phyloP scores from a whole-genome alignment of 371 early-diverging fungal genomes.

The Coemansia sp. region DNA sequence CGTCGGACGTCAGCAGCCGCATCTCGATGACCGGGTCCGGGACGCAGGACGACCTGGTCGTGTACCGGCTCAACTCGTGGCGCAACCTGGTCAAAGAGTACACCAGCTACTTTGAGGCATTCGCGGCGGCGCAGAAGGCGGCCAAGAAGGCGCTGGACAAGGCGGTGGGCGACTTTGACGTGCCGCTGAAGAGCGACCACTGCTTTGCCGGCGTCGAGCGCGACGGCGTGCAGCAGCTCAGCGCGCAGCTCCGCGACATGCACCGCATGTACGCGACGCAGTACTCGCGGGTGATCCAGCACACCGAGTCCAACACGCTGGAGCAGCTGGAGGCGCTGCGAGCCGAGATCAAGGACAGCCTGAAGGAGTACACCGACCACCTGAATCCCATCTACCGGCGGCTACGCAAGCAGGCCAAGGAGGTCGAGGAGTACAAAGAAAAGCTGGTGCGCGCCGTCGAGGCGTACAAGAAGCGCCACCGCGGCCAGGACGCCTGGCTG shows the following conservation, averaged over 20 bases:
- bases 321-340: conserved; percentile 26
- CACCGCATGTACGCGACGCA: conserved; percentile 34
- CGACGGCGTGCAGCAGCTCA: conserved; percentile 30
- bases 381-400: conserved; percentile 31
- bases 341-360: conserved; percentile 34
- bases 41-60: conserved; percentile 33
- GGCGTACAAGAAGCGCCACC: conserved; percentile 30
- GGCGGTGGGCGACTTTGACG: conserved; percentile 22
- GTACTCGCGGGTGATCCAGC: conserved; percentile 20
- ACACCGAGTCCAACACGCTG: conserved; percentile 26
- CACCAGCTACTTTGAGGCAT: conserved; percentile 20
- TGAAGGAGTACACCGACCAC: conserved; percentile 38
- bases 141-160: conserved; percentile 32
- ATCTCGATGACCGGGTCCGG: conserved; percentile 31
- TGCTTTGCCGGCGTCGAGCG: conserved; percentile 36
- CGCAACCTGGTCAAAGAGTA: conserved; percentile 28
- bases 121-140: conserved; percentile 21
- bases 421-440: conserved; percentile 34
- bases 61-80: conserved; percentile 37
- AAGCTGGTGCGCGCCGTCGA: conserved; percentile 35
- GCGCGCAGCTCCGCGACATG: conserved; percentile 21
- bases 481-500: conserved; percentile 36
- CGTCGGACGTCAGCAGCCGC: conserved; percentile 30
- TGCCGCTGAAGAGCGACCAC: conserved; percentile 31
- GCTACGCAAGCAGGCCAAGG: conserved; percentile 43